Evolutionary conservation across 1,139 yeast species (phyloP), one percentile per base, ranked within the genome.

Genomic region (Debaryomyces singareniensis): DNA sequence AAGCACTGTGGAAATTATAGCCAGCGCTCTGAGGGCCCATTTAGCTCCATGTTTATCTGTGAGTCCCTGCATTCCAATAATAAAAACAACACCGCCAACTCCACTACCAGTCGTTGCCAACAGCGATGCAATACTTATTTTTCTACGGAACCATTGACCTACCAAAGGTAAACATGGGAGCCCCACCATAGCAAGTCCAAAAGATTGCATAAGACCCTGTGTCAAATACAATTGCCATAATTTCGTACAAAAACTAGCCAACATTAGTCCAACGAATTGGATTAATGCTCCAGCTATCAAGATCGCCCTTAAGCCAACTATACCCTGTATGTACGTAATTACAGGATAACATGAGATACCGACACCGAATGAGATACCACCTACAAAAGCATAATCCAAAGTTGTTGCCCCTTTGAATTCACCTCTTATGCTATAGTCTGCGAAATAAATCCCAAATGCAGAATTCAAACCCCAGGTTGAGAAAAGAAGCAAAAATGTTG

Each of bases 61-160:
- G 6, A 61, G 46, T 26, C 44, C 47, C 35, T 60, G 61, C 63
- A 60, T 58, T n/a, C 53, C 63, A 34, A 61, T 43, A 32, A 54
- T 60, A 37, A 55, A 71, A 4, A 57, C 53, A 35, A 79, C 65
- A 2, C 86, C 86, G 2, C 85, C 87, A 5, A 68, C 51, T 5
- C 82, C 77, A 2, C 81, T 67, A 0, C 85, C 84, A 1, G 77
- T 68, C 0, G 78, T 66, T 0, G 74, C 70, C 2, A 78, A 39
- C 3, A 83, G 80, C 9, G 67, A 52, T 1, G 81, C 85, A 16
- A 76, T 49, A 0, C 78, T 74, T 35, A 82, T 61, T 35, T 57
- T 66, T 36, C 58, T 63, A 36, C 68, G 58, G 50, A 78, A 79
- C 55, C 71, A 79, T 38, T 73, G 80, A 10, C 71, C 67, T 9